Evolutionary conservation across 176 grass and related monocot genomes (phyloP).

Genomic region (Triticum urartu): DNA sequence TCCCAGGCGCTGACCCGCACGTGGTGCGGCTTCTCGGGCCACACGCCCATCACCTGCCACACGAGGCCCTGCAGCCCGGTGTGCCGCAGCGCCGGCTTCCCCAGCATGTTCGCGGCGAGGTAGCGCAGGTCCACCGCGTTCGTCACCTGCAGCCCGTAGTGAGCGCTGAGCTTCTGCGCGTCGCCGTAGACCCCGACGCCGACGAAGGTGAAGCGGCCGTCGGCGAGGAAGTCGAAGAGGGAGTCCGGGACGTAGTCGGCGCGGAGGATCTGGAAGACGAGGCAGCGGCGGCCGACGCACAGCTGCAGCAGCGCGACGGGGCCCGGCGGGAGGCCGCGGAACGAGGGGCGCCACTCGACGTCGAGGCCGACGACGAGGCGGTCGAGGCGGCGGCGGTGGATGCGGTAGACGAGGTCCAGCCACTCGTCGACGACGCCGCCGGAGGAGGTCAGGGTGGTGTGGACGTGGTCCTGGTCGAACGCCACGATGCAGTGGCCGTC

Average conservation of each 20-base stretch:
- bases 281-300: conserved; percentile 45
- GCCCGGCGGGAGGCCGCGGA: not conserved
- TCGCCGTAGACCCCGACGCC: conserved; percentile 33
- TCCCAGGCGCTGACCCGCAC: conserved; percentile 30
- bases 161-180: not conserved
- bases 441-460: conserved; percentile 14
- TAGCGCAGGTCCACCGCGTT: not conserved
- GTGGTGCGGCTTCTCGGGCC: conserved; percentile 10
- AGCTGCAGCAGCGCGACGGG: conserved; percentile 52
- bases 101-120: conserved; percentile 28
- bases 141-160: not conserved
- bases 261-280: conserved; percentile 57
- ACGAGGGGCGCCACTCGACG: conserved; percentile 41
- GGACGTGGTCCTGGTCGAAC: not conserved
- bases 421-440: not conserved
- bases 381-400: conserved; percentile 25
- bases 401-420: not conserved
- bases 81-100: no score
- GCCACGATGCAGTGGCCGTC: conserved; percentile 17
- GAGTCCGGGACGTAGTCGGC: conserved; percentile 34
- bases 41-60: conserved; percentile 38
- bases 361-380: conserved; percentile 40
- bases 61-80: no score
- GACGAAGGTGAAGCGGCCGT: conserved; percentile 40
- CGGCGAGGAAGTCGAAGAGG: conserved; percentile 20